phyloP scores from a whole-genome alignment of 2,329 filamentous ascomycete genomes.

The Zasmidium angulare region DNA sequence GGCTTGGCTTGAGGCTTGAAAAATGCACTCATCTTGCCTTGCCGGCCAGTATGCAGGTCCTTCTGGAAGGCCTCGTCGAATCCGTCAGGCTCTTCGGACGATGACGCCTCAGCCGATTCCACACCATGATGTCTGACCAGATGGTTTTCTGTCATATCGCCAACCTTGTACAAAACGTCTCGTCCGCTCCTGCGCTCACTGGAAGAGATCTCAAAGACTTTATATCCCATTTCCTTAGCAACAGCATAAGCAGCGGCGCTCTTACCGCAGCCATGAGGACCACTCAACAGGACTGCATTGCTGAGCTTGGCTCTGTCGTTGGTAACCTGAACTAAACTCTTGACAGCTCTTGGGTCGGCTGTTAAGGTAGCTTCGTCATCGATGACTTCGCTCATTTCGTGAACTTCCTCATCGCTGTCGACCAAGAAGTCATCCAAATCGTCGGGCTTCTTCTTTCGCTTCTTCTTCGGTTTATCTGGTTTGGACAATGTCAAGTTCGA shows the following conservation, averaged over 20 bases:
- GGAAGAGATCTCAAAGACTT: constrained; percentile 92
- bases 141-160: constrained; percentile 96
- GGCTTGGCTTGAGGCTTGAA: constrained; percentile 59
- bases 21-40: constrained; percentile 78
- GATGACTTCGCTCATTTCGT: constrained; percentile 67
- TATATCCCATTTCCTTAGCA: constrained; percentile 86
- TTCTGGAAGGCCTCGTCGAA: constrained; percentile 51
- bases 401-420: constrained; percentile 71
- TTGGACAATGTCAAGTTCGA: constrained; percentile 14
- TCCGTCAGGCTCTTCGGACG: constrained; percentile 39
- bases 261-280: constrained; percentile 87
- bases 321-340: constrained; percentile 44
- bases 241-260: constrained; percentile 89
- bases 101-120: constrained; percentile 23
- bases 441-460: constrained; percentile 59
- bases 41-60: constrained; percentile 67
- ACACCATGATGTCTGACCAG: constrained; percentile 63
- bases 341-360: constrained; percentile 2
- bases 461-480: constrained; percentile 50
- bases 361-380: constrained; percentile 54
- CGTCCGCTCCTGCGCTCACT: constrained; percentile 80
- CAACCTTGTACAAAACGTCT: constrained; percentile 87
- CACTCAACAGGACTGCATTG: constrained; percentile 85
- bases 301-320: constrained; percentile 47
- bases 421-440: constrained; percentile 80